Percentiles rank a stretch among this genome's conserved stretches.
These are phyloP conservation scores for Rubia tinctorum DNA, from an alignment of 305 asterid species.

Conservation along the genomic window DNA sequence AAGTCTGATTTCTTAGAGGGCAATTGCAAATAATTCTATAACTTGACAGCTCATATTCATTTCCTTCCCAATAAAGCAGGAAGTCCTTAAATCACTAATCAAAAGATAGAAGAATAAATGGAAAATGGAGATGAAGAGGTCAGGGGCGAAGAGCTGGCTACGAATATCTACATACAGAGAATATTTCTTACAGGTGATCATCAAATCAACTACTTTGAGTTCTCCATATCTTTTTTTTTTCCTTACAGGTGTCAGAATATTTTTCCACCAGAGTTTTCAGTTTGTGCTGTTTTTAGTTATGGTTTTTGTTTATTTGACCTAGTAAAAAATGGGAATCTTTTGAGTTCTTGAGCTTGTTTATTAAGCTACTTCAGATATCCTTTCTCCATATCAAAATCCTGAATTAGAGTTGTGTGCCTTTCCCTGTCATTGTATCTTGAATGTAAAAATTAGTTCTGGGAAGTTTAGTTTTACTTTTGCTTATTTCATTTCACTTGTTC, in stretches of 20 bases:
- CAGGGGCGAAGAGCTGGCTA: slow-evolving; percentile 70
- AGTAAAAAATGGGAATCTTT: background rate
- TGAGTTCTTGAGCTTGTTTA: background rate
- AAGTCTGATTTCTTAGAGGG: background rate
- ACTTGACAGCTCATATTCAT: background rate
- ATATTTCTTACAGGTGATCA: slow-evolving; percentile 76
- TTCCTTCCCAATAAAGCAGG: background rate
- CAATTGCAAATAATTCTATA: background rate
- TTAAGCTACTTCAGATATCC: background rate
- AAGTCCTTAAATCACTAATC: background rate
- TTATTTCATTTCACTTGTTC: background rate
- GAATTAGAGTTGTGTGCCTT: background rate
- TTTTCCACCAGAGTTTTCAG: background rate
- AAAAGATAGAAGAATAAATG: slow-evolving; percentile 18
- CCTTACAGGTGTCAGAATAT: background rate
- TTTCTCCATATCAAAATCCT: background rate
- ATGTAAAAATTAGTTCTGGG: background rate
- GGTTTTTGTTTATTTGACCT: slow-evolving; percentile 7
- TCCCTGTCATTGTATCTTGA: background rate
- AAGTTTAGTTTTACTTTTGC: background rate
- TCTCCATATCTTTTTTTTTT: background rate
- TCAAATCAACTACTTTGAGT: background rate
- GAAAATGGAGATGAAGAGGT: slow-evolving; percentile 67
- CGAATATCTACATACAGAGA: slow-evolving; percentile 82
- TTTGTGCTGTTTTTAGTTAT: background rate